Conservation (phyloP, 2,329 filamentous ascomycete species). For the Penicillium sp. region DNA sequence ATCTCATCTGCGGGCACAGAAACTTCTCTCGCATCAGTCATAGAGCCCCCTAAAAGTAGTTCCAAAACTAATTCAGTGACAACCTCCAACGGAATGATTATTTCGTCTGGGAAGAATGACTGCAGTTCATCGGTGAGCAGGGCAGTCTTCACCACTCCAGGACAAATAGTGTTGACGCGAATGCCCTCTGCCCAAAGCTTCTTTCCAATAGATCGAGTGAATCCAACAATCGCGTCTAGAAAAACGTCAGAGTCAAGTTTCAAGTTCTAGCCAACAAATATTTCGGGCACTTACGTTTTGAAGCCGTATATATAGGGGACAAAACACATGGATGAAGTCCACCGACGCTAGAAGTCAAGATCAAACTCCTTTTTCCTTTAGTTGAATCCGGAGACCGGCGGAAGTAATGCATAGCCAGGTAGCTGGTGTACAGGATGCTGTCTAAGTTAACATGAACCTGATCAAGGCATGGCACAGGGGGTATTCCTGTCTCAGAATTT, state of each 20-base stretch:
- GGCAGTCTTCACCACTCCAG: conserved; percentile 31
- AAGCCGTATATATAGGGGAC: conserved; percentile 47
- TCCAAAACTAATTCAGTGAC: background rate
- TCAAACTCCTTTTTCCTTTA: conserved; percentile 34
- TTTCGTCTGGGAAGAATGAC: background rate
- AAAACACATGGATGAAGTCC: conserved; percentile 46
- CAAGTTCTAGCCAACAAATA: background rate
- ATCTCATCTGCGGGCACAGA: background rate
- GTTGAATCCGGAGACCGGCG: conserved; percentile 37
- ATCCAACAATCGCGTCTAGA: conserved; percentile 44
- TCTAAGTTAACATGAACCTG: conserved; percentile 52
- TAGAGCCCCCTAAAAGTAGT: background rate
- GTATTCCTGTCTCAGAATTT: conserved; percentile 25
- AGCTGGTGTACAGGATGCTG: conserved; percentile 49
- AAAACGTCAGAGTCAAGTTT: no score
- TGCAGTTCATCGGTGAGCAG: background rate
- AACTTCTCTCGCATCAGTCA: background rate
- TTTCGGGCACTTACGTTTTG: conserved; percentile 37
- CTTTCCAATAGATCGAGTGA: conserved; percentile 47
- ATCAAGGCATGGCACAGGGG: conserved; percentile 41
- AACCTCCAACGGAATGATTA: background rate
- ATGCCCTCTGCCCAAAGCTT: conserved; percentile 44
- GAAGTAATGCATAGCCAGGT: conserved; percentile 51
- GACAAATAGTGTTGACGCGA: conserved; percentile 44
- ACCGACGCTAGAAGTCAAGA: conserved; percentile 48